These are phyloP conservation scores for Mycena belliarum DNA, from an alignment of 768 basidiomycete species.

Conservation along the genomic window DNA sequence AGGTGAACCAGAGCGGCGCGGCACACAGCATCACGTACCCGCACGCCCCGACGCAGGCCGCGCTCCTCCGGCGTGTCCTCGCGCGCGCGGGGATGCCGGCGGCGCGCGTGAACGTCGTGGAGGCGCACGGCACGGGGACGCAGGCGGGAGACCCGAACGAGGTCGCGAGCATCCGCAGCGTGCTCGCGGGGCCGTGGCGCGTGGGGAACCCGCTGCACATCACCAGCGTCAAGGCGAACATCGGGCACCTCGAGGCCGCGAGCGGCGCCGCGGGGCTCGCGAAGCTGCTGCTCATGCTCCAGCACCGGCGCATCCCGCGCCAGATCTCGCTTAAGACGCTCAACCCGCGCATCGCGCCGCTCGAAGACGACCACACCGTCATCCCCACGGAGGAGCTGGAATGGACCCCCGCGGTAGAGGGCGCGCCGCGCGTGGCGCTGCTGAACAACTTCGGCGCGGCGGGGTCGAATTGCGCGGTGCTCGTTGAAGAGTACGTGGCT, in stretches of 20 bases:
- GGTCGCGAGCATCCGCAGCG: slow-evolving; percentile 58
- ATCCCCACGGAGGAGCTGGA: slow-evolving; percentile 42
- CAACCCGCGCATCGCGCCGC: slow-evolving; percentile 55
- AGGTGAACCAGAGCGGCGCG: slow-evolving; percentile 70
- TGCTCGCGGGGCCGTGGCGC: slow-evolving; percentile 45
- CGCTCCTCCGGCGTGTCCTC: slow-evolving; percentile 54
- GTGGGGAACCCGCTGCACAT: slow-evolving; percentile 57
- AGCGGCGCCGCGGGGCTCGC: slow-evolving; percentile 73
- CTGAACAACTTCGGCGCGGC: slow-evolving; percentile 79
- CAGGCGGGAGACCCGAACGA: slow-evolving; percentile 72
- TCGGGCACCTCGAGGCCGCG: slow-evolving; percentile 76
- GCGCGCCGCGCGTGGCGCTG: slow-evolving; percentile 50
- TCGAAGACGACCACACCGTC: slow-evolving; percentile 47
- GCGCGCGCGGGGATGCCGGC: slow-evolving; percentile 45
- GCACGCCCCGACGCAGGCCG: slow-evolving; percentile 59
- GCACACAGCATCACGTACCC: slow-evolving; percentile 75
- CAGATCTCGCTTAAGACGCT: slow-evolving; percentile 58
- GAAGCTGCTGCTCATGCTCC: slow-evolving; percentile 71
- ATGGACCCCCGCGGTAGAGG: slow-evolving; percentile 43
- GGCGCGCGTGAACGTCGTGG: slow-evolving; percentile 57
- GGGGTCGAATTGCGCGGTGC: slow-evolving; percentile 64
- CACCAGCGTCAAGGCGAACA: slow-evolving; percentile 71
- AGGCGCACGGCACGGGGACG: slow-evolving; percentile 77
- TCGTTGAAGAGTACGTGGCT: slow-evolving; percentile 55
- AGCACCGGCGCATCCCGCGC: slow-evolving; percentile 53